phyloP scores from a whole-genome alignment of 2,329 filamentous ascomycete species.

The Cladosporium sp. region DNA sequence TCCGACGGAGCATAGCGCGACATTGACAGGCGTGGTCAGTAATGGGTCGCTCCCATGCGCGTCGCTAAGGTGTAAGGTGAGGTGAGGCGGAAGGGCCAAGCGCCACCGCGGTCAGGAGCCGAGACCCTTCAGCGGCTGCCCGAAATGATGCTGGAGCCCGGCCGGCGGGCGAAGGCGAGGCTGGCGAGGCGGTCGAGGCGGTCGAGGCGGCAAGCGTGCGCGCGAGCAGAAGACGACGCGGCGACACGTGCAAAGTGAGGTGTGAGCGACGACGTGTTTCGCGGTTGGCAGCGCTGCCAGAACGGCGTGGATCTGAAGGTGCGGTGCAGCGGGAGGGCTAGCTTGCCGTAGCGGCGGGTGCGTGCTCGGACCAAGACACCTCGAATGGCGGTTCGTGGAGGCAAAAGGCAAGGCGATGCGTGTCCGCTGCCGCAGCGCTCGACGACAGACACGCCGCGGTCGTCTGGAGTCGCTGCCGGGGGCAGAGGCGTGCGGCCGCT shows the following conservation, averaged over 20 bases:
- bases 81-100: conserved; percentile 5
- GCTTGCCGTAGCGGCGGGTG: neutral
- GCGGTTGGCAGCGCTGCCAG: neutral
- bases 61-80: neutral
- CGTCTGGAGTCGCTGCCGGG: no score
- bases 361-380: no score
- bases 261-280: conserved; percentile 6
- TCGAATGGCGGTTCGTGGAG: neutral
- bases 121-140: conserved; percentile 1
- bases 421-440: neutral
- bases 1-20: conserved; percentile 33
- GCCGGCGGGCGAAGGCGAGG: no score
- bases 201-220: neutral
- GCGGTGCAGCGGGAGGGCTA: neutral
- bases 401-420: conserved; percentile 1
- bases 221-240: neutral
- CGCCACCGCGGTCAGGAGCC: conserved; percentile 9
- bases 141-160: no score
- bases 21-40: conserved; percentile 16
- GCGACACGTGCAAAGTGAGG: conserved; percentile 10
- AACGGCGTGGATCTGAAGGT: conserved; percentile 1
- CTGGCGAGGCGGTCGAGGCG: no score
- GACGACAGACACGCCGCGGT: no score
- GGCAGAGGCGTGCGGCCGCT: no score
- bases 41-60: conserved; percentile 6